Evolutionary conservation across 805 yeast species (phyloP), one percentile per base, ranked within the genome.

Genomic region (Allodekkera sacchari): DNA sequence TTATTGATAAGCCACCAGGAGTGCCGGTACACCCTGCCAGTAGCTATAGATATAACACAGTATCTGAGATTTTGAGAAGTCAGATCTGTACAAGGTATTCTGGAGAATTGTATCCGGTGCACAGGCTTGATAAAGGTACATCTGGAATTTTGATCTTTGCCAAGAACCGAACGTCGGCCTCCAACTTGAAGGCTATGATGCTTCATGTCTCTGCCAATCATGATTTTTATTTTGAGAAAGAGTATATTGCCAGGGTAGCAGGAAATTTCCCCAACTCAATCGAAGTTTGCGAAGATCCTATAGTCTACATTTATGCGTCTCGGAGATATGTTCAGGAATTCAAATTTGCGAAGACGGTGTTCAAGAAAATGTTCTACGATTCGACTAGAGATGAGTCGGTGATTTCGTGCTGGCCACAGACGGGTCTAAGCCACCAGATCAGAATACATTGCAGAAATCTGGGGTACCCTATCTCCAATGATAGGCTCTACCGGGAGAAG

Each of bases 341-440:
- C 16, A 34, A 35, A 25, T 27, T 30, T 7, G 47, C 55, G 7
- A 27, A 19, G 3, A 53, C 58, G 0, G 18, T 19, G 5, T 51
- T 53, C 28, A 27, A 37, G 14, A 28, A 34, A 14, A 3, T 49
- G 1, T 10, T 18, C 12, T 66, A 65, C 41, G 46, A 50, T 37
- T 22, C 32, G 2, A 33, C 37, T 5, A 23, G 30, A 11, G 37
- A 48, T 22, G 37, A 66, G 38, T 64, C 71, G 34, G 42, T 69
- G 1, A 66, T 71, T 3, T 25, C 42, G 31, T 71, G 76, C 38
- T 42, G 44, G 18, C 74, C 76, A 1, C 32, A 59, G 3, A 61
- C 71, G 1, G 78, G 78, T 0, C 59, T 64, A 30, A 66, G 64
- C 52, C 78, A 72, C 50, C 78, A 72, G 43, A 68, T 72, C 14